phyloP scores from a whole-genome alignment of 139 green algal genomes.

The Gonium pectorale region DNA sequence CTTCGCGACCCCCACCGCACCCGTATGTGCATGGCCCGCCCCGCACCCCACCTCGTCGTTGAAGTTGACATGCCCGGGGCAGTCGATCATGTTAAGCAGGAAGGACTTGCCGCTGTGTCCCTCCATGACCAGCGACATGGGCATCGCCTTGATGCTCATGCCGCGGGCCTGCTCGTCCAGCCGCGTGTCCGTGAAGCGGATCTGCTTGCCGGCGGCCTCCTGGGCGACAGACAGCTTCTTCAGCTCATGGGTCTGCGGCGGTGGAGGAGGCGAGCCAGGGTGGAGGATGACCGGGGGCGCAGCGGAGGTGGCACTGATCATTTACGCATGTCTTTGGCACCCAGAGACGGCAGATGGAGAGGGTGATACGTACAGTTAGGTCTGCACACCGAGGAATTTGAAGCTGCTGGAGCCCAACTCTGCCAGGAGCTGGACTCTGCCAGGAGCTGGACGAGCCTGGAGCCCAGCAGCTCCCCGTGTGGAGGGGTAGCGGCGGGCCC shows the following conservation, averaged over 20 bases:
- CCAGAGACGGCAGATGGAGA: too few species aligned
- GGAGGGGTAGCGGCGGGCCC: too few species aligned
- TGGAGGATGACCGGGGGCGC: background rate
- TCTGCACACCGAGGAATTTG: too few species aligned
- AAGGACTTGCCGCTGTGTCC: conserved; percentile 85
- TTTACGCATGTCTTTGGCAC: too few species aligned
- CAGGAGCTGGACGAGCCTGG: too few species aligned
- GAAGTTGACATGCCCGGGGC: conserved; percentile 97
- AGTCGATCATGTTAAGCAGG: conserved; percentile 94
- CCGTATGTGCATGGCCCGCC: too few species aligned
- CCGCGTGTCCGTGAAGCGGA: conserved; percentile 96
- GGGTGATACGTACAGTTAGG: too few species aligned
- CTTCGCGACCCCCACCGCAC: too few species aligned
- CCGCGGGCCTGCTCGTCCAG: conserved; percentile 93
- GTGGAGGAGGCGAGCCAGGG: background rate
- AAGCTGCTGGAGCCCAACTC: too few species aligned
- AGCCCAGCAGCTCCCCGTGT: too few species aligned
- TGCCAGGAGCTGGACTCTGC: too few species aligned
- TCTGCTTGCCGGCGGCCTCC: conserved; percentile 52
- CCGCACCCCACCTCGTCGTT: conserved; percentile 87
- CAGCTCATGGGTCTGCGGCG: conserved; percentile 56
- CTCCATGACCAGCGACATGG: conserved; percentile 93
- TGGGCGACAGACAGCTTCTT: conserved; percentile 7
- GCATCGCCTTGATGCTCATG: conserved; percentile 96
- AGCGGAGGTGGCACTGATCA: too few species aligned